Conservation (phyloP, 192 early-diverging fungal species). For the Rhizoclosmatium globosum region DNA sequence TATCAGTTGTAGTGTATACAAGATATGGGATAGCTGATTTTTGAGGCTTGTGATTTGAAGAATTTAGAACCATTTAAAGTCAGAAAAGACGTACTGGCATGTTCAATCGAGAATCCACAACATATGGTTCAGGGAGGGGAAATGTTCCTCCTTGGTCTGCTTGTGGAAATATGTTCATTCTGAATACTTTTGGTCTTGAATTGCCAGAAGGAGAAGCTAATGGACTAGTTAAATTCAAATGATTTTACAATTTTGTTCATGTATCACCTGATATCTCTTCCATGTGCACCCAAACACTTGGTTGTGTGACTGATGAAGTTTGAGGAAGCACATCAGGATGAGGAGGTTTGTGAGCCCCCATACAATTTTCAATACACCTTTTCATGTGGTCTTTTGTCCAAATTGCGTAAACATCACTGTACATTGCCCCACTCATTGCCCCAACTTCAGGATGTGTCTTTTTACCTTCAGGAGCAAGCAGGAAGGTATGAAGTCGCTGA, state of each 20-base stretch:
- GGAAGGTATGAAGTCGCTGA: slow-evolving; percentile 73
- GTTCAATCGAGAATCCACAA: background rate
- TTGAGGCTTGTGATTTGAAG: slow-evolving; percentile 42
- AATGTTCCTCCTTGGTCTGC: slow-evolving; percentile 49
- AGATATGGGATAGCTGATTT: slow-evolving; percentile 73
- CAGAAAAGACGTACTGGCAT: background rate
- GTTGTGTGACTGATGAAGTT: slow-evolving; percentile 23
- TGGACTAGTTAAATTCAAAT: too few relatives aligned
- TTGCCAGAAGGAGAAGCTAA: too few relatives aligned
- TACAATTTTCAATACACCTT: slow-evolving; percentile 70
- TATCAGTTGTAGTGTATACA: slow-evolving; percentile 61
- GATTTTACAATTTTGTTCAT: background rate
- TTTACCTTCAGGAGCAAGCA: slow-evolving; percentile 62
- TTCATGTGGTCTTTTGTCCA: slow-evolving; percentile 59
- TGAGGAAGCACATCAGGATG: slow-evolving; percentile 44
- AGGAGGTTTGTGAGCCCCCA: slow-evolving; percentile 35
- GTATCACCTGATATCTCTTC: slow-evolving; percentile 24
- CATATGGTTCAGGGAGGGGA: slow-evolving; percentile 78
- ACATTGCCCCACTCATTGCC: slow-evolving; percentile 76
- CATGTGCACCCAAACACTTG: slow-evolving; percentile 43
- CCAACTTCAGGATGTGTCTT: slow-evolving; percentile 53
- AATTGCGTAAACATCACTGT: slow-evolving; percentile 62
- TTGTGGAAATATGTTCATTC: slow-evolving; percentile 1
- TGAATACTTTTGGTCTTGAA: background rate
- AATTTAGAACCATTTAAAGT: background rate